Evolutionary conservation across 345 rosid species (phyloP), one percentile per base, ranked within the genome.

Genomic region (Citrus sp.): DNA sequence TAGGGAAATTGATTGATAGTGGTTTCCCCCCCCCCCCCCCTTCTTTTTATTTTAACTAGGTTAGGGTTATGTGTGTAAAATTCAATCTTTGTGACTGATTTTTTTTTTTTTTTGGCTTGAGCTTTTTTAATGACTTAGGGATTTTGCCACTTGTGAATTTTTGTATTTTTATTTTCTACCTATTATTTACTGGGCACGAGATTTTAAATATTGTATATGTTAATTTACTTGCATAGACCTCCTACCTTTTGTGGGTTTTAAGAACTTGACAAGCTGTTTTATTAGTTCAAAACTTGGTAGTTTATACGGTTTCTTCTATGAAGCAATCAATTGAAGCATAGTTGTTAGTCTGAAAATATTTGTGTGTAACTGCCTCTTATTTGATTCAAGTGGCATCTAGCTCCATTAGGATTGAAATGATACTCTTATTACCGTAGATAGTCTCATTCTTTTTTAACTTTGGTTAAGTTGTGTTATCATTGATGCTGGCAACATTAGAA

Each of bases 1-100:
- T 25, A 18, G 22, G 25, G 19, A 25, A 46, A 22, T 21, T 14
- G 19, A 34, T 72, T 56, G 21, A 51, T 54, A 3, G 6, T 3
- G 51, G 18, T 13, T 46, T 0, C 0, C 18, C 34, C 16, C 51
- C 4, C 16, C 0, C 0, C 12, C 5, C 51, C 49, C 14, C 0
- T 0, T 2, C 0, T 9, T 0, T 46, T 4, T 9, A 32, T 70
- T 49, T 9, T 51, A 51, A 16, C 22, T 51, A 13, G 22, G 56
- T 16, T 51, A 51, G 22, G 55, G 21, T 51, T 16, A 16, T 51
- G 56, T 16, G 22, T 51, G 22, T 42, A 42, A 51, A 51, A 51
- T 38, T 61, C 27, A 0, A 61, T 61, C 10, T 63, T 28, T 63
- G 7, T 63, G 3, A 14, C 72, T 42, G 13, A 40, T 2, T 40